phyloP scores from a whole-genome alignment of 169 alveolate genomes.

The Cryptosporidium viatorum region DNA sequence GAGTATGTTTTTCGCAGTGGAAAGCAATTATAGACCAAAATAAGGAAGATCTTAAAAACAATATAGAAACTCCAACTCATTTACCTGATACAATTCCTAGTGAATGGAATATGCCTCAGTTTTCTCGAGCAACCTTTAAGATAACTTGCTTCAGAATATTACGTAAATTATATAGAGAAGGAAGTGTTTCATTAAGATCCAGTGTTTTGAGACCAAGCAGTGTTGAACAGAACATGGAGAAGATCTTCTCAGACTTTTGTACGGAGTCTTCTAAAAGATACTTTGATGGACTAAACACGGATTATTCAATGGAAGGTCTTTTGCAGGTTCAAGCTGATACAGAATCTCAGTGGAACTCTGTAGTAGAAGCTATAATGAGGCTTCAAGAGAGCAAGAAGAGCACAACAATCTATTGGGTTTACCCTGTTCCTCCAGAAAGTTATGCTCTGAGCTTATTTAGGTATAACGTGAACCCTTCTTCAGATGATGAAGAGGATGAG shows the following conservation, averaged over 20 bases:
- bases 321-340: conserved; percentile 50
- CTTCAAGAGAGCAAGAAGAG: conserved; percentile 21
- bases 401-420: conserved; percentile 45
- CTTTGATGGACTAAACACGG: conserved; percentile 33
- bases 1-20: conserved; percentile 57
- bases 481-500: conserved; percentile 15
- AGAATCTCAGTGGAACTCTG: conserved; percentile 63
- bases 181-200: conserved; percentile 45
- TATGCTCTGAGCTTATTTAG: conserved; percentile 15
- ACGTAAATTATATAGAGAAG: conserved; percentile 41
- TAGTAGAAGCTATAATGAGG: conserved; percentile 49
- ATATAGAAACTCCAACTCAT: conserved; percentile 71
- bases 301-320: conserved; percentile 37
- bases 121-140: conserved; percentile 64
- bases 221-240: conserved; percentile 49
- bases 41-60: conserved; percentile 44
- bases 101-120: conserved; percentile 75
- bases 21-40: conserved; percentile 68
- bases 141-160: conserved; percentile 61
- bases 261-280: conserved; percentile 34
- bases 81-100: conserved; percentile 63
- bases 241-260: conserved; percentile 53
- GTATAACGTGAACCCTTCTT: background rate
- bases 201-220: background rate
- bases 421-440: conserved; percentile 56